These are phyloP conservation scores for Exserohilum turcica DNA, from an alignment of 2,329 filamentous ascomycete species.

Conservation along the genomic window DNA sequence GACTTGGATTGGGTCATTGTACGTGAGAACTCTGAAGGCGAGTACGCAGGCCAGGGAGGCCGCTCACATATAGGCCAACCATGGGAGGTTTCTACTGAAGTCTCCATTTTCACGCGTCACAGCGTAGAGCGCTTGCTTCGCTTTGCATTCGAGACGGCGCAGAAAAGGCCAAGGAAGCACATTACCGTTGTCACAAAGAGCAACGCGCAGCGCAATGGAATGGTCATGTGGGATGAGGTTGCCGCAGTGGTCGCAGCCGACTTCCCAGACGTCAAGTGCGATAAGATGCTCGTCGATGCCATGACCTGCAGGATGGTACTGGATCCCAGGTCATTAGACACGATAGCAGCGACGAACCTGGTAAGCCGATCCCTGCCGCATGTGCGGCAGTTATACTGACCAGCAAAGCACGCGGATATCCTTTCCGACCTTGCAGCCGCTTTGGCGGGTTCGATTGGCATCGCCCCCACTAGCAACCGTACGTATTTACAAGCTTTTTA, in stretches of 20 bases:
- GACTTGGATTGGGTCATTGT: slow-evolving; percentile 71
- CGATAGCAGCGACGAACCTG: slow-evolving; percentile 67
- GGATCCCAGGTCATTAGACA: slow-evolving; percentile 64
- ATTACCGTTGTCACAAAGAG: slow-evolving; percentile 69
- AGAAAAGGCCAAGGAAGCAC: slow-evolving; percentile 60
- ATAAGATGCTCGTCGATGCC: slow-evolving; percentile 71
- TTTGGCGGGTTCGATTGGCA: slow-evolving; percentile 72
- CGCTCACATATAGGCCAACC: slow-evolving; percentile 62
- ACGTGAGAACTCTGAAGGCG: slow-evolving; percentile 70
- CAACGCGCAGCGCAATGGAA: slow-evolving; percentile 68
- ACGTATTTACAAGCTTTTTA: neutral
- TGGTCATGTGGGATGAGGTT: slow-evolving; percentile 72
- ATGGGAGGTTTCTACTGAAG: slow-evolving; percentile 67
- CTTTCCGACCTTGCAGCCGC: slow-evolving; percentile 73
- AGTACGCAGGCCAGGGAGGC: slow-evolving; percentile 69
- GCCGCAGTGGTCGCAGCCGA: slow-evolving; percentile 60
- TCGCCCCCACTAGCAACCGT: slow-evolving; percentile 70
- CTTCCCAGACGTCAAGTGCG: slow-evolving; percentile 64
- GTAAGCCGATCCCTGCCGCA: slow-evolving; percentile 19
- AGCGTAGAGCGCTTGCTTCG: slow-evolving; percentile 64
- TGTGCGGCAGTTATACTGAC: neutral
- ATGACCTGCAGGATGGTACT: slow-evolving; percentile 70
- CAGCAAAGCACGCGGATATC: slow-evolving; percentile 62
- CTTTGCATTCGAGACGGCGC: slow-evolving; percentile 67
- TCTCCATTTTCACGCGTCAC: slow-evolving; percentile 66